A percentile compares a stretch with the other conserved stretches of the same genome.
Conservation (phyloP, 169 alveolate genomes). For the Plasmodium fragile region DNA sequence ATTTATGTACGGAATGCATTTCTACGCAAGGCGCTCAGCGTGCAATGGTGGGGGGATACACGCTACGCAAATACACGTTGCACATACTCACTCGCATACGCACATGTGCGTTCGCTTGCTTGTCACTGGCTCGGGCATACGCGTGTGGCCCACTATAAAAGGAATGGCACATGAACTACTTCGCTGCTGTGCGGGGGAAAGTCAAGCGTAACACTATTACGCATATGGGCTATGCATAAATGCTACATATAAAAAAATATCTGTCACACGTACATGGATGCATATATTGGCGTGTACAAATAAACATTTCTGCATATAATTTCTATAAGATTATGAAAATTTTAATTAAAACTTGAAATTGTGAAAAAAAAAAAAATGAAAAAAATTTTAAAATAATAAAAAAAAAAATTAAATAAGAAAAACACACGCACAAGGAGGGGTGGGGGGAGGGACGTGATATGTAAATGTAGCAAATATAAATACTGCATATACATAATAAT, state of each 20-base stretch:
- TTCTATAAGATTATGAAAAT: conserved; percentile 20
- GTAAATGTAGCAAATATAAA: not conserved
- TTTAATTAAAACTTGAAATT: conserved; percentile 46
- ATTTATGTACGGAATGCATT: conserved; percentile 3
- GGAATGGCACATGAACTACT: not conserved
- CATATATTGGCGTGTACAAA: not conserved
- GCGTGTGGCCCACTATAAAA: not conserved
- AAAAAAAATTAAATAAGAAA: conserved; percentile 23
- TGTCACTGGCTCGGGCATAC: not conserved
- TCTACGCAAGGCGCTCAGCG: not conserved
- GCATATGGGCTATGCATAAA: not conserved
- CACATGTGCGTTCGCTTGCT: conserved; percentile 18
- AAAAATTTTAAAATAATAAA: conserved; percentile 2
- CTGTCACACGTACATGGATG: not conserved
- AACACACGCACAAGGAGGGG: not conserved
- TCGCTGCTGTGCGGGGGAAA: not conserved
- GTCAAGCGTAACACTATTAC: not conserved
- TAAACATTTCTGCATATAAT: not conserved
- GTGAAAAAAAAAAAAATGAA: conserved; percentile 16
- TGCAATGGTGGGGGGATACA: not conserved
- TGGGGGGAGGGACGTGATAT: not conserved
- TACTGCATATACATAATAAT: not conserved
- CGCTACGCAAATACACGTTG: not conserved
- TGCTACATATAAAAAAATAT: not conserved
- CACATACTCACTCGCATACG: not conserved